Percentiles rank a stretch among this genome's conserved stretches.
phyloP scores from a whole-genome alignment of 2,329 filamentous ascomycete species.

The Kalmusia sp. region DNA sequence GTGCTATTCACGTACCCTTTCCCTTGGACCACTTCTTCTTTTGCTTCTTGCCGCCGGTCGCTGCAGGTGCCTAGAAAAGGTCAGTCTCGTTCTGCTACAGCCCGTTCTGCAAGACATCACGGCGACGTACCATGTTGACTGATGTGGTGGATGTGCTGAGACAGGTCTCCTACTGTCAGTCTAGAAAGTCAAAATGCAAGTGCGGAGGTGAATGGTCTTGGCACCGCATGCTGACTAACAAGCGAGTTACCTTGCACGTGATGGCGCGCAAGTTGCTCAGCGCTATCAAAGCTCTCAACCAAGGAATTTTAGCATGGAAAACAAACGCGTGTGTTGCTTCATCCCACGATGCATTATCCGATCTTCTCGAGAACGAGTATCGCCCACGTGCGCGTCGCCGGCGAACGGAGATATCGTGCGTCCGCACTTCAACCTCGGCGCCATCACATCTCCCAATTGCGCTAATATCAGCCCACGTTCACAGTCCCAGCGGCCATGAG shows the following conservation, averaged over 20 bases:
- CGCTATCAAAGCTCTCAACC: too few species aligned
- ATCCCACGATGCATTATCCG: too few species aligned
- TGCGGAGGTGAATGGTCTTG: slow-evolving; percentile 30
- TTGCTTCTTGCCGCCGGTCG: slow-evolving; percentile 77
- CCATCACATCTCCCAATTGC: too few species aligned
- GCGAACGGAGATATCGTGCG: too few species aligned
- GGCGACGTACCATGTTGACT: slow-evolving; percentile 50
- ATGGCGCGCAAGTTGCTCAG: too few species aligned
- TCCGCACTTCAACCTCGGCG: too few species aligned
- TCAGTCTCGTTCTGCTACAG: background rate
- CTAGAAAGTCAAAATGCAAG: slow-evolving; percentile 22
- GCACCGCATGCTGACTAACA: slow-evolving; percentile 26
- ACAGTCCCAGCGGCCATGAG: background rate
- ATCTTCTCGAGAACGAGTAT: too few species aligned
- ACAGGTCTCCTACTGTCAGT: slow-evolving; percentile 27
- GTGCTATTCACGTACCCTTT: slow-evolving; percentile 57
- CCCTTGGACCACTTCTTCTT: slow-evolving; percentile 82
- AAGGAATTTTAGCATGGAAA: too few species aligned
- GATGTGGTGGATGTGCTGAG: slow-evolving; percentile 46
- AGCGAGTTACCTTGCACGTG: slow-evolving; percentile 28
- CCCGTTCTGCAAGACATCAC: background rate
- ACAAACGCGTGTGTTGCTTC: too few species aligned
- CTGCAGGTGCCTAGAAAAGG: slow-evolving; percentile 57
- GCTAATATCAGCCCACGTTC: background rate
- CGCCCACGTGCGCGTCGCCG: too few species aligned